A percentile compares a stretch with the other conserved stretches of the same genome.
Evolutionary conservation across 208 protist species (phyloP).

Genomic region (Wallacemonas sp.): DNA sequence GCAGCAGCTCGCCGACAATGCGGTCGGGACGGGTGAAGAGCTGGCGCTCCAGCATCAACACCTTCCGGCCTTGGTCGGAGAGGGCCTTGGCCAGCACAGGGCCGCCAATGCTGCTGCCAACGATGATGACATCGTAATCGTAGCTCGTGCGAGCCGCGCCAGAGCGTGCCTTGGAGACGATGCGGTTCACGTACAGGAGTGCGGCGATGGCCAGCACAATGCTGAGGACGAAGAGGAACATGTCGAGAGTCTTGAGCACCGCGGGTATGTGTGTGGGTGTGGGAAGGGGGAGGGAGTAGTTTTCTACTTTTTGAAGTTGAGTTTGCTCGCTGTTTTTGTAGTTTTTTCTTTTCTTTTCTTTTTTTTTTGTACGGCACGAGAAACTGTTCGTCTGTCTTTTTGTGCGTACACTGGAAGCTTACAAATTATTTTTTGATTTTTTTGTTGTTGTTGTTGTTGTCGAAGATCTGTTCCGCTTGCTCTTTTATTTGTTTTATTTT

Average conservation of each 20-base stretch:
- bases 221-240: constrained; percentile 42
- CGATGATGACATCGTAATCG: constrained; percentile 92
- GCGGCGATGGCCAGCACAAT: constrained; percentile 41
- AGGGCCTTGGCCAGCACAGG: constrained; percentile 89
- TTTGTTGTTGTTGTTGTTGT: no score
- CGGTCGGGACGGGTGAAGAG: constrained; percentile 92
- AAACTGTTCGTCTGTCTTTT: no score
- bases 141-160: constrained; percentile 57
- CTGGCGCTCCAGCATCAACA: constrained; percentile 89
- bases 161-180: constrained; percentile 44
- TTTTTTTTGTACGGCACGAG: no score
- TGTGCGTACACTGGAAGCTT: no score
- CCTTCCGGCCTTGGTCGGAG: constrained; percentile 80
- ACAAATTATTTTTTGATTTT: no score
- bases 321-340: no score
- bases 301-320: constrained; percentile 6
- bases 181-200: constrained; percentile 58
- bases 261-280: no score
- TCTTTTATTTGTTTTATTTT: constrained; percentile 5
- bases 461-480: no score
- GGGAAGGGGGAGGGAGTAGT: no score
- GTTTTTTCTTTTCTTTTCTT: no score
- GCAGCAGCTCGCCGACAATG: constrained; percentile 96
- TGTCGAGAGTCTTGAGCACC: no score
- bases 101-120: constrained; percentile 92